phyloP scores from a whole-genome alignment of 2,329 filamentous ascomycete species.

The Penicillium sp. region DNA sequence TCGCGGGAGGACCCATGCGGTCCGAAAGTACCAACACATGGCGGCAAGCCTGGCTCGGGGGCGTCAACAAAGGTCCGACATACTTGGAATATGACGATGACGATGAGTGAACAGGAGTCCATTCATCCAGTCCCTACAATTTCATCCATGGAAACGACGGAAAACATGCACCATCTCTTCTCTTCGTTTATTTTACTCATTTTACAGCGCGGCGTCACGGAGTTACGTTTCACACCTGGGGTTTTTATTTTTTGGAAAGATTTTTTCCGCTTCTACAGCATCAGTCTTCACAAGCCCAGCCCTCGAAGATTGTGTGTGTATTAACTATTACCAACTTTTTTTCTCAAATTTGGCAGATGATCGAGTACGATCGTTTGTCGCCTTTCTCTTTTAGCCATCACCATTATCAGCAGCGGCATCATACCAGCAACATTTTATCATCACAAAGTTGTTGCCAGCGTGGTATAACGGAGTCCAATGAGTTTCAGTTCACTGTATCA shows the following conservation, averaged over 20 bases:
- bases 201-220: constrained; percentile 15
- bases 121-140: neutral
- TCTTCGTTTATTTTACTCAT: constrained; percentile 4
- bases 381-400: neutral
- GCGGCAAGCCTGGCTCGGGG: constrained; percentile 34
- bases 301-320: neutral
- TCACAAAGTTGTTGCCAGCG: neutral
- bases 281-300: neutral
- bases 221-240: constrained; percentile 6
- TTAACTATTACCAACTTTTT: neutral
- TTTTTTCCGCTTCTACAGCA: neutral
- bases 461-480: constrained; percentile 3
- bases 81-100: constrained; percentile 23
- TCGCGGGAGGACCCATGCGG: constrained; percentile 31
- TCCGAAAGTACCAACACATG: constrained; percentile 31
- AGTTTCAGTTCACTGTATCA: constrained; percentile 1
- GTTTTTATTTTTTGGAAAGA: neutral
- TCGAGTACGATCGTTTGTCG: neutral
- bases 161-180: constrained; percentile 9
- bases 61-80: constrained; percentile 23
- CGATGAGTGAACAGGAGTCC: constrained; percentile 20
- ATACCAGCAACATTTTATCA: neutral
- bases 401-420: constrained; percentile 1
- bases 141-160: neutral
- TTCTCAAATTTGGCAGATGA: neutral